These are phyloP conservation scores for Xylariales sp. DNA, from an alignment of 2,329 filamentous ascomycete species.

Conservation along the genomic window DNA sequence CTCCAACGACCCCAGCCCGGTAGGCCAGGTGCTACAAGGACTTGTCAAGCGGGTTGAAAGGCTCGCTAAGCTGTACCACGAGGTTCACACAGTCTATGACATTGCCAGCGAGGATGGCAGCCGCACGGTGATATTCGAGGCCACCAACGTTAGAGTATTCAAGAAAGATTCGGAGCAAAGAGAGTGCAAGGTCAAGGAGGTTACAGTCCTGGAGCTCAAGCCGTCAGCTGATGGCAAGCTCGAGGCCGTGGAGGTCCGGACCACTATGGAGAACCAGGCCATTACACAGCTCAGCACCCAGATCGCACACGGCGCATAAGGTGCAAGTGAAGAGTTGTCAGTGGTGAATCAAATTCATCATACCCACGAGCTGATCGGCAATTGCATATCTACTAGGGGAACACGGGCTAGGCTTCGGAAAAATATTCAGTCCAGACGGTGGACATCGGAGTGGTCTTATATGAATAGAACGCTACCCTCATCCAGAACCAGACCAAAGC, in stretches of 20 bases:
- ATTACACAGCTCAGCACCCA: slow-evolving; percentile 1
- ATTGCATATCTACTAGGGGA: too few species aligned
- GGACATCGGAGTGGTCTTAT: too few species aligned
- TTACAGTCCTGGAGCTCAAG: slow-evolving; percentile 7
- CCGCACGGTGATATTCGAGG: slow-evolving; percentile 8
- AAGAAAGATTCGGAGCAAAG: slow-evolving; percentile 4
- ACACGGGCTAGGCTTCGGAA: too few species aligned
- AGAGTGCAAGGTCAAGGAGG: slow-evolving; percentile 7
- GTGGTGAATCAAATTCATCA: too few species aligned
- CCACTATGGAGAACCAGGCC: slow-evolving; percentile 7
- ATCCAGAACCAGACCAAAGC: too few species aligned
- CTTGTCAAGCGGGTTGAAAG: slow-evolving; percentile 8
- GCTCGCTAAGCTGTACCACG: slow-evolving; percentile 6
- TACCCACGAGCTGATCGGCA: too few species aligned
- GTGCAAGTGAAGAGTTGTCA: neutral
- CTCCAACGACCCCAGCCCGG: slow-evolving; percentile 7
- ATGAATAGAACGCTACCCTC: too few species aligned
- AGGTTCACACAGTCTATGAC: slow-evolving; percentile 2
- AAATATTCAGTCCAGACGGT: too few species aligned
- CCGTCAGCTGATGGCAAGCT: slow-evolving; percentile 5
- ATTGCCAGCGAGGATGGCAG: slow-evolving; percentile 6
- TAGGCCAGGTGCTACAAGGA: slow-evolving; percentile 7
- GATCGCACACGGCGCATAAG: slow-evolving; percentile 1
- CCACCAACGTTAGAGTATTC: slow-evolving; percentile 4
- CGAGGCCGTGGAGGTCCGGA: slow-evolving; percentile 5